phyloP scores from a whole-genome alignment of 202 grass and related monocot genomes.

The Schoenoplectus tabernaemontani region DNA sequence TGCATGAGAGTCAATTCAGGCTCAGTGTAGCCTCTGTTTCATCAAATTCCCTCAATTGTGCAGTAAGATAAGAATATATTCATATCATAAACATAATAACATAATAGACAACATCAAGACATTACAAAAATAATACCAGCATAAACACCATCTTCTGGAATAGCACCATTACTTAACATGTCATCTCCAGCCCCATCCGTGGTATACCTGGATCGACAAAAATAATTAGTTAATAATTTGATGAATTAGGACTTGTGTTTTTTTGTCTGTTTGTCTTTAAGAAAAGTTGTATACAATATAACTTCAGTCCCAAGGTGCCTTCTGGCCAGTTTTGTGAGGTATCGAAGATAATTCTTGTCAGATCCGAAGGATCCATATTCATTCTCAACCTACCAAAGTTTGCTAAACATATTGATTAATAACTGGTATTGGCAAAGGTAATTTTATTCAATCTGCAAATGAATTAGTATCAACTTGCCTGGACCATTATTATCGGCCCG shows the following conservation, averaged over 20 bases:
- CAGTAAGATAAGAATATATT: neutral
- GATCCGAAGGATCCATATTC: constrained; percentile 94
- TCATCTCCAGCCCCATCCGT: constrained; percentile 64
- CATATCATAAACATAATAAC: neutral
- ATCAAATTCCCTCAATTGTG: neutral
- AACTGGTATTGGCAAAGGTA: neutral
- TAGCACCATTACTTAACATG: constrained; percentile 61
- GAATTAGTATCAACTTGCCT: constrained; percentile 44
- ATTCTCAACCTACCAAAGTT: constrained; percentile 74
- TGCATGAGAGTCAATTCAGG: neutral
- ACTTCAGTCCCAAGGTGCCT: constrained; percentile 58
- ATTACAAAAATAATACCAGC: constrained; percentile 39
- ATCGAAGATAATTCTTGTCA: constrained; percentile 80
- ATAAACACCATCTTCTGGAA: constrained; percentile 70
- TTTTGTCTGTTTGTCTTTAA: neutral
- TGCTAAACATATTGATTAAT: constrained; percentile 29
- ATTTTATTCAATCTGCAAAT: constrained; percentile 2
- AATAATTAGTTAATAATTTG: constrained; percentile 8
- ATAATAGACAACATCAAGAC: neutral
- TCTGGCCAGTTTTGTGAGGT: constrained; percentile 69
- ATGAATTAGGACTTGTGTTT: neutral
- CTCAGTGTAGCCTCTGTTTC: neutral
- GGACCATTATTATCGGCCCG: constrained; percentile 90
- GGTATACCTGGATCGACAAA: constrained; percentile 56
- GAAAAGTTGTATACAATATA: constrained; percentile 55